These are phyloP conservation scores for Fusarium sororula DNA, from an alignment of 2,329 filamentous ascomycete genomes.

Conservation along the genomic window DNA sequence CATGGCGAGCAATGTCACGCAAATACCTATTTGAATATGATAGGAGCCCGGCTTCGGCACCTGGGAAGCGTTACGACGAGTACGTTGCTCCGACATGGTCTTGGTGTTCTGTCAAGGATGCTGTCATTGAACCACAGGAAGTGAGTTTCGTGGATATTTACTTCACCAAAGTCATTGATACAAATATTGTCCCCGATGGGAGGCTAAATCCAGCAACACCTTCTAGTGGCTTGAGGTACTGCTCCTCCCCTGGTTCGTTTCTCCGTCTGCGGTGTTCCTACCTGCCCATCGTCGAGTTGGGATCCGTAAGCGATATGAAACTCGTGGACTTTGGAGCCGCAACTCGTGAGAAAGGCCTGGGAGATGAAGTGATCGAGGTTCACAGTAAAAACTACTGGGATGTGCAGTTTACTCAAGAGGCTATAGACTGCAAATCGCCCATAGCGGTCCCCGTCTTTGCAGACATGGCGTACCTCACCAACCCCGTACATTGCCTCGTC, in stretches of 20 bases:
- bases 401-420: slow-evolving; percentile 3
- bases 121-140: slow-evolving; percentile 7
- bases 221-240: not conserved
- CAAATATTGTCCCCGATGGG: not conserved
- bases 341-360: no score
- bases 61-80: not conserved
- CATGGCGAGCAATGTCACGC: slow-evolving; percentile 17
- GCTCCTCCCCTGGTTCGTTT: not conserved
- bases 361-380: not conserved
- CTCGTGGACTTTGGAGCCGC: not conserved
- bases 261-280: slow-evolving; percentile 11
- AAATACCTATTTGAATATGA: not conserved
- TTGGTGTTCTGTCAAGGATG: slow-evolving; percentile 24
- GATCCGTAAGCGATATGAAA: not conserved
- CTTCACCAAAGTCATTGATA: not conserved
- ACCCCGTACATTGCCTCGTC: not conserved
- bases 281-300: not conserved
- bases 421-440: not conserved
- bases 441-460: slow-evolving; percentile 11
- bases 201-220: not conserved
- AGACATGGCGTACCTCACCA: not conserved
- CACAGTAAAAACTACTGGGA: slow-evolving; percentile 17
- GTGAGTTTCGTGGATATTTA: not conserved
- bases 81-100: slow-evolving; percentile 17
- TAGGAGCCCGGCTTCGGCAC: not conserved